phyloP scores from a whole-genome alignment of 2,329 filamentous ascomycete genomes.

The Microdochium trichocladiopsis region DNA sequence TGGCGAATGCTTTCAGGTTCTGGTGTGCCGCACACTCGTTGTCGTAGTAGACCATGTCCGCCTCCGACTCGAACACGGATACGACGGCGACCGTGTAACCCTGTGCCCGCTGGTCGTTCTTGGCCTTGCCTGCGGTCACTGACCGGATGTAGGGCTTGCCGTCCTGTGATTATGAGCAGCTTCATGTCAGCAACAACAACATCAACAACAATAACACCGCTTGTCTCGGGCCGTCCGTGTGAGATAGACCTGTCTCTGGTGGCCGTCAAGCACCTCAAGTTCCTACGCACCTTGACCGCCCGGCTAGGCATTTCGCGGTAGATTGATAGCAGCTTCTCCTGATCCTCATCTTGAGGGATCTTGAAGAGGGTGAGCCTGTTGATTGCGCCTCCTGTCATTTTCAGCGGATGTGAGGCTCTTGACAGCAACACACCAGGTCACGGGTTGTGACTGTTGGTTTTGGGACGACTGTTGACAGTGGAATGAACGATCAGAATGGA shows the following conservation, averaged over 20 bases:
- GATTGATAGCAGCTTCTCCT: conserved; percentile 17
- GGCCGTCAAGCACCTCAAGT: too few relatives aligned
- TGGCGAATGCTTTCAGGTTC: conserved; percentile 22
- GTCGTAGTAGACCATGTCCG: conserved; percentile 58
- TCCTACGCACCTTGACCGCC: conserved; percentile 27
- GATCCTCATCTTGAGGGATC: conserved; percentile 22
- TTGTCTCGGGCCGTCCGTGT: too few relatives aligned
- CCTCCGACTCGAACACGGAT: conserved; percentile 46
- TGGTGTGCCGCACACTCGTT: conserved; percentile 26
- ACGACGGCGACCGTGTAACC: conserved; percentile 51
- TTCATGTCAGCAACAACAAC: too few relatives aligned
- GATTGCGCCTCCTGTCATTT: background rate
- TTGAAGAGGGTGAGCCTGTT: conserved; percentile 30
- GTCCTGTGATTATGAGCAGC: too few relatives aligned
- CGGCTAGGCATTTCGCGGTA: conserved; percentile 22
- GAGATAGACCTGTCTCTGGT: too few relatives aligned
- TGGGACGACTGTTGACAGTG: too few relatives aligned
- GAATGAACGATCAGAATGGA: too few relatives aligned
- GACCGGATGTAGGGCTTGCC: conserved; percentile 54
- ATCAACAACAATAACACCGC: too few relatives aligned
- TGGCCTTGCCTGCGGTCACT: conserved; percentile 37
- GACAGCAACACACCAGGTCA: too few relatives aligned
- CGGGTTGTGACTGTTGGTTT: background rate
- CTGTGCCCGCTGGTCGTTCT: conserved; percentile 46
- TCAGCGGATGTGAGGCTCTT: background rate